phyloP scores from a whole-genome alignment of 2,329 filamentous ascomycete species.

The Exophiala aquamarina region DNA sequence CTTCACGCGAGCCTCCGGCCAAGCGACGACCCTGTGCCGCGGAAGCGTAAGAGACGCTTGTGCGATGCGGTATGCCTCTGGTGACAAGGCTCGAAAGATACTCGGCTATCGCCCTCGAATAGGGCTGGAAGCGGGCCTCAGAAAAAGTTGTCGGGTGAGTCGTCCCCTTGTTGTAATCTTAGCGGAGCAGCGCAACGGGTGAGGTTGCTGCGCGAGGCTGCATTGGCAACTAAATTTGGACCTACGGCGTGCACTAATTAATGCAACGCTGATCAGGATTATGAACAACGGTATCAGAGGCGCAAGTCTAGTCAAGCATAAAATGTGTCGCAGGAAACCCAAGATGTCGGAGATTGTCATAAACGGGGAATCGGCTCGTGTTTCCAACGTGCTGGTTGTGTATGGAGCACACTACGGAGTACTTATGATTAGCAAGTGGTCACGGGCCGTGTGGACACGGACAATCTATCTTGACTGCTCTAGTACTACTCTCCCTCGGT shows the following conservation, averaged over 20 bases:
- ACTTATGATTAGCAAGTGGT: too few relatives aligned
- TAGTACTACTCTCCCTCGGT: too few relatives aligned
- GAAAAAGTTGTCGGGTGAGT: constrained; percentile 48
- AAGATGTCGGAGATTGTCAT: constrained; percentile 8
- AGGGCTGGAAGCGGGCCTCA: constrained; percentile 52
- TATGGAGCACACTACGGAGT: too few relatives aligned
- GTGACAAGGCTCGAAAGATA: constrained; percentile 51
- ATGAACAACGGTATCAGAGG: constrained; percentile 13
- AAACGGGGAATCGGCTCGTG: background rate
- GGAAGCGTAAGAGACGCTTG: constrained; percentile 58
- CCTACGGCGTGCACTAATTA: constrained; percentile 7
- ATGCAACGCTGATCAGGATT: constrained; percentile 21
- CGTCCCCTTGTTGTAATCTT: background rate
- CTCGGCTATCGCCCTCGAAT: constrained; percentile 55
- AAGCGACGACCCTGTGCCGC: constrained; percentile 48
- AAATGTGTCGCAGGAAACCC: background rate
- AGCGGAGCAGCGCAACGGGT: constrained; percentile 1
- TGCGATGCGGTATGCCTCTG: constrained; percentile 53
- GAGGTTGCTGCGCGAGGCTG: background rate
- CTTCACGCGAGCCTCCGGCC: constrained; percentile 48
- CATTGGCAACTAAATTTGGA: background rate
- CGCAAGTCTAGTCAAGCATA: background rate
- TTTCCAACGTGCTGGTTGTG: background rate
- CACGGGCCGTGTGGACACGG: too few relatives aligned
- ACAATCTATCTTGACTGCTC: too few relatives aligned